These are phyloP conservation scores for Trypanosoma caninum DNA, from an alignment of 208 protist genomes.

Conservation along the genomic window DNA sequence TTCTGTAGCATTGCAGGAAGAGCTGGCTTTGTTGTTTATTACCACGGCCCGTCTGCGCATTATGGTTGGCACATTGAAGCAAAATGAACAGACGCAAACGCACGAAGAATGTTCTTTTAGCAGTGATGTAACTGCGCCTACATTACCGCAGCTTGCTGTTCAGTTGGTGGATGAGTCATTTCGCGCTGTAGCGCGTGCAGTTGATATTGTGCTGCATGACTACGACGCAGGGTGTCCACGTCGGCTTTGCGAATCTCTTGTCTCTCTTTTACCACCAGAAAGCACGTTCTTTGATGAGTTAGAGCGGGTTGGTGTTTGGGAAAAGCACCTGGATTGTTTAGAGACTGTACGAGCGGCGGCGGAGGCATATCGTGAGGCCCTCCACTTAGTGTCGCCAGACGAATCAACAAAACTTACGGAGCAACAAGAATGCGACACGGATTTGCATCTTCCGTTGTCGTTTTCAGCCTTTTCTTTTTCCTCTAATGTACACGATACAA, in stretches of 20 bases:
- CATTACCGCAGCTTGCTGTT: neutral
- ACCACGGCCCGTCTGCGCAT: slow-evolving; percentile 25
- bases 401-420: neutral
- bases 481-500: too few relatives aligned
- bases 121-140: neutral
- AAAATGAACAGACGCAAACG: too few relatives aligned
- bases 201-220: slow-evolving; percentile 55
- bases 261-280: slow-evolving; percentile 17
- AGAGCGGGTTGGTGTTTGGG: slow-evolving; percentile 19
- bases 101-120: too few relatives aligned
- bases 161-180: slow-evolving; percentile 26
- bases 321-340: slow-evolving; percentile 17
- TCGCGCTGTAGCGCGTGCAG: slow-evolving; percentile 22
- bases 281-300: slow-evolving; percentile 15
- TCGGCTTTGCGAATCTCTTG: slow-evolving; percentile 33
- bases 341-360: slow-evolving; percentile 25
- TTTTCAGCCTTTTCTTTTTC: too few relatives aligned
- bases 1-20: slow-evolving; percentile 34
- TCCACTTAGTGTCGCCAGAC: neutral
- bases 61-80: slow-evolving; percentile 7
- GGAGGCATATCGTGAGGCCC: slow-evolving; percentile 12
- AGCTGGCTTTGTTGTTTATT: slow-evolving; percentile 34
- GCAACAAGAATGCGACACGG: neutral
- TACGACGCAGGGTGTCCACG: slow-evolving; percentile 31
- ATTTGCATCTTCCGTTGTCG: too few relatives aligned